A percentile compares a stretch with the other conserved stretches of the same genome.
Conservation (phyloP, 1,284 basidiomycete species). For the Wolfiporia cocos region DNA sequence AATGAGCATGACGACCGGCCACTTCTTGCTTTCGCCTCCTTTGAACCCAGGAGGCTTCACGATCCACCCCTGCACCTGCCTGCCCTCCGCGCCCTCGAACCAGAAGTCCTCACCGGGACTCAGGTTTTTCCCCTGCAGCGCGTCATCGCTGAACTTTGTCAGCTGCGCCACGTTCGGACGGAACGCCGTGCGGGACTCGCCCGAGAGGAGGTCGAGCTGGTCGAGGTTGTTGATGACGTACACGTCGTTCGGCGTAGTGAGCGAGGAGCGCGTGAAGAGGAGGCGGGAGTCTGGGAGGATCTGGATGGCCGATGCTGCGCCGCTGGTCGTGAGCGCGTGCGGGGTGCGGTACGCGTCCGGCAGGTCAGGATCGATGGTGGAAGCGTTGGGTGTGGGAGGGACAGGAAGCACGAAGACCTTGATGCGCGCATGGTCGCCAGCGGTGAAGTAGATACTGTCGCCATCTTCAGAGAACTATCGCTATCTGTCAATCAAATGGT, state of each 20-base stretch:
- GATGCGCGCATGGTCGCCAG: conserved; percentile 68
- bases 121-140: conserved; percentile 53
- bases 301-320: conserved; percentile 56
- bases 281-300: conserved; percentile 52
- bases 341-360: conserved; percentile 46
- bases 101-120: conserved; percentile 71
- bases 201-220: conserved; percentile 10
- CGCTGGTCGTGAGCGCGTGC: conserved; percentile 47
- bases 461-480: conserved; percentile 69
- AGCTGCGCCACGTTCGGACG: conserved; percentile 41
- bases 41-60: conserved; percentile 75
- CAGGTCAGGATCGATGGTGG: conserved; percentile 44
- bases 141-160: conserved; percentile 52
- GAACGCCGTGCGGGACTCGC: conserved; percentile 13
- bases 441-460: conserved; percentile 64
- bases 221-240: conserved; percentile 51
- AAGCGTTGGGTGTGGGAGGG: conserved; percentile 50
- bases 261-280: conserved; percentile 62
- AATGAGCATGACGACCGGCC: conserved; percentile 68
- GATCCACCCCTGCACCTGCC: conserved; percentile 77
- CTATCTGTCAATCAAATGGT: not conserved
- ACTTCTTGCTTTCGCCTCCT: conserved; percentile 62
- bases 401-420: conserved; percentile 71
- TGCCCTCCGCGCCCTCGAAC: conserved; percentile 75
- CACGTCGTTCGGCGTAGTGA: conserved; percentile 70